Conservation (phyloP, 306 rosid genomes). For the Fragaria ananassa region DNA sequence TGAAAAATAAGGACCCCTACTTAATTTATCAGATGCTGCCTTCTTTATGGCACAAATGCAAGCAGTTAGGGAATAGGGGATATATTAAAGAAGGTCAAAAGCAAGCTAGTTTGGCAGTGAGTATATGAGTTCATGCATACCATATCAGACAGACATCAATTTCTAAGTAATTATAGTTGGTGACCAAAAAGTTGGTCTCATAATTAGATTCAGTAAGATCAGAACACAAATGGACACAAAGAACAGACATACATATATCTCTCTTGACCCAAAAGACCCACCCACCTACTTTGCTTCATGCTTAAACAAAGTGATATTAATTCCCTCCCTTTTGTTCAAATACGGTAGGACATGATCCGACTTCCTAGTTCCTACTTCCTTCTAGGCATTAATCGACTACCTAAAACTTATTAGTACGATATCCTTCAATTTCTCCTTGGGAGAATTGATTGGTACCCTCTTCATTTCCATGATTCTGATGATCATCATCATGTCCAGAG, state of each 20-base stretch:
- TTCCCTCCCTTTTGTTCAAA: conserved; percentile 18
- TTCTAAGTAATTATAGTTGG: conserved; percentile 41
- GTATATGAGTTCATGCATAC: background rate
- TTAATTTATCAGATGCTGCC: background rate
- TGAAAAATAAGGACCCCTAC: background rate
- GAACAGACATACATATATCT: conserved; percentile 11
- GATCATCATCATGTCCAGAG: conserved; percentile 61
- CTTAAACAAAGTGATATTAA: conserved; percentile 9
- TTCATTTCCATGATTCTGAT: conserved; percentile 7
- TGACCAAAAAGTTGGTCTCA: conserved; percentile 47
- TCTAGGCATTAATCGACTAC: conserved; percentile 18
- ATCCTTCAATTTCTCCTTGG: conserved; percentile 56
- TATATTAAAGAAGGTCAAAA: conserved; percentile 50
- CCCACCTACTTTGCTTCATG: conserved; percentile 11
- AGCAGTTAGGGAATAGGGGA: conserved; percentile 16
- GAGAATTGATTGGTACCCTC: conserved; percentile 43
- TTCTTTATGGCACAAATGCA: background rate
- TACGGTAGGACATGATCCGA: background rate
- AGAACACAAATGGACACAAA: conserved; percentile 16
- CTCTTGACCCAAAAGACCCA: conserved; percentile 6
- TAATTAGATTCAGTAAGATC: conserved; percentile 20
- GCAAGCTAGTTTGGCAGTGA: conserved; percentile 35
- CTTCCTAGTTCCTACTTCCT: conserved; percentile 7
- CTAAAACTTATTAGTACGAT: conserved; percentile 23
- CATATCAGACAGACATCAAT: conserved; percentile 24